Evolutionary conservation across 2,329 filamentous ascomycete genomes (phyloP), one percentile per base, ranked within the genome.

Genomic region (Grosmannia clavigera): DNA sequence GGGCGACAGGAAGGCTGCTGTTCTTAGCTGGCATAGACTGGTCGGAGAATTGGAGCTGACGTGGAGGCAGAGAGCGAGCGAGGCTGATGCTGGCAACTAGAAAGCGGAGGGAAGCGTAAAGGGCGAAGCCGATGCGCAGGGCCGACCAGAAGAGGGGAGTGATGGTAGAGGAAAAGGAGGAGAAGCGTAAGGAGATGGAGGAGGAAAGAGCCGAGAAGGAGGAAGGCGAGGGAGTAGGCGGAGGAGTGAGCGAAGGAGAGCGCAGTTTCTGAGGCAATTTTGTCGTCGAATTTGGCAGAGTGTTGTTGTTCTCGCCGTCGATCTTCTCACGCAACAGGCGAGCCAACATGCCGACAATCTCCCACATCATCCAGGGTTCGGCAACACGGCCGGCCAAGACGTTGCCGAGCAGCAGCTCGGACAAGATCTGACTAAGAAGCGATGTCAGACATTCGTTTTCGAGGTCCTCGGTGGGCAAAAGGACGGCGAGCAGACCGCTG

Each of bases 401-500:
- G 66, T 90, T 91, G 63, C 90, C 90, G 64, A 99, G 78, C 63
- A 97, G 89, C 70, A 95, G 84, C 72, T 96, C 91, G 7, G 91
- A 89, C 63, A 97, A 79, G 65, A 97, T 88, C 73, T 96, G 90
- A 59, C 85, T 84, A 63, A 96, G 87, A 63, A 99, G 78, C 43
- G 89, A 81, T 60, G 88, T 87, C 67, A 97, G 78, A 70, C 90
- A 95, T 59, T 83, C 83, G 70, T 96, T 97, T 68, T 92, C 85
- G 48, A 97, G 77, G 70, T 97, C 92, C 68, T 97, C 92, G 19
- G 91, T 94, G 11, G 94, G 94, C 25, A 99, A 79, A 19, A 99
- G 80, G 58, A 96, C 79, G 29, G 90, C 86, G 63, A 99, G 76
- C 46, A 91, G 79, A 35, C 87, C 89, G 68, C 92, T 85, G 19